phyloP scores from a whole-genome alignment of 2,329 filamentous ascomycete species.

The Fusarium burgessii region DNA sequence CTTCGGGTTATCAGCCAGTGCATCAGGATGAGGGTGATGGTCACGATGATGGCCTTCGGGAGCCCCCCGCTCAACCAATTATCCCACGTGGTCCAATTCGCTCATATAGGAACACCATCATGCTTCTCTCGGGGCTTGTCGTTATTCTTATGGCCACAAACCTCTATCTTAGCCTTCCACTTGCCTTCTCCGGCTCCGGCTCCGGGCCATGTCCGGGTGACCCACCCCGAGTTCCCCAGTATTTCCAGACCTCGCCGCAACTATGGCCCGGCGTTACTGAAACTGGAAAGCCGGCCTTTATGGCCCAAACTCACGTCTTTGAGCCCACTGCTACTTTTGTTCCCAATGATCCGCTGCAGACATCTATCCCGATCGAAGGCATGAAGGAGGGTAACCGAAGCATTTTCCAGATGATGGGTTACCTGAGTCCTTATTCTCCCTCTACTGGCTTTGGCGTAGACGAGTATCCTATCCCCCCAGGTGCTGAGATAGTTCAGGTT shows the following conservation, averaged over 20 bases:
- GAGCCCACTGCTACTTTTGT: slow-evolving; percentile 74
- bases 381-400: slow-evolving; percentile 67
- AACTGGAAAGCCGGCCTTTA: slow-evolving; percentile 76
- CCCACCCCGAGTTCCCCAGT: slow-evolving; percentile 65
- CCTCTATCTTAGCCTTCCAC: slow-evolving; percentile 53
- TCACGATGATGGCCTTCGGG: slow-evolving; percentile 31
- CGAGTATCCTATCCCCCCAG: slow-evolving; percentile 75
- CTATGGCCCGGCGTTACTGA: slow-evolving; percentile 74
- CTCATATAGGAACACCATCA: slow-evolving; percentile 48
- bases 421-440: slow-evolving; percentile 75
- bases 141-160: slow-evolving; percentile 54
- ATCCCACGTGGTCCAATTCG: slow-evolving; percentile 41
- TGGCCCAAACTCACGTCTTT: slow-evolving; percentile 77
- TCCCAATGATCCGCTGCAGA: slow-evolving; percentile 78
- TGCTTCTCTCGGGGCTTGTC: slow-evolving; percentile 51
- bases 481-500: slow-evolving; percentile 76
- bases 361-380: slow-evolving; percentile 74
- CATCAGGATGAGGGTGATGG: slow-evolving; percentile 50
- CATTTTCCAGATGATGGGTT: slow-evolving; percentile 78
- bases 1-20: slow-evolving; percentile 50
- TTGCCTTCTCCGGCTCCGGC: slow-evolving; percentile 45
- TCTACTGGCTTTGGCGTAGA: slow-evolving; percentile 80
- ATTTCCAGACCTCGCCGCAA: slow-evolving; percentile 72
- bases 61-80: slow-evolving; percentile 26
- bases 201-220: slow-evolving; percentile 48